These are phyloP conservation scores for Suillus luteus DNA, from an alignment of 768 basidiomycete genomes.

Conservation along the genomic window DNA sequence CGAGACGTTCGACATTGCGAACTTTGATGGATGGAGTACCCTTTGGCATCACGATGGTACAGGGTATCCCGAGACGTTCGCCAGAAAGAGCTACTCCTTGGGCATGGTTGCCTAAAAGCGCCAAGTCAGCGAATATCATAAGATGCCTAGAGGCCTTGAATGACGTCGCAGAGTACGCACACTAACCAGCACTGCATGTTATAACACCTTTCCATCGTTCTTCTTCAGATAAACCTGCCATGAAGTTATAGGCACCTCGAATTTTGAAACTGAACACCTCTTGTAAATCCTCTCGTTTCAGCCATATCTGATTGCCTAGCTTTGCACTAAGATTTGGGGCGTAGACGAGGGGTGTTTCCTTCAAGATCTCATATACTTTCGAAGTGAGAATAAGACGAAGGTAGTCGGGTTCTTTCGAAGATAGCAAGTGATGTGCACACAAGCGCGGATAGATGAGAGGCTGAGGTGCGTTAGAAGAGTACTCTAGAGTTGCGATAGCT, in stretches of 20 bases:
- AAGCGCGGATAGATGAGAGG: constrained; percentile 70
- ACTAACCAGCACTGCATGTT: constrained; percentile 97
- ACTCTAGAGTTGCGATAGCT: constrained; percentile 60
- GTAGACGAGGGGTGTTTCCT: constrained; percentile 86
- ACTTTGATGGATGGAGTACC: constrained; percentile 97
- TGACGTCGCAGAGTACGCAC: constrained; percentile 42
- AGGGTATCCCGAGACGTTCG: constrained; percentile 81
- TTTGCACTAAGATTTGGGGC: constrained; percentile 86
- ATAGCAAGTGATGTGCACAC: constrained; percentile 61
- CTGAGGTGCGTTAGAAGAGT: constrained; percentile 66
- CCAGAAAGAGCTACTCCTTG: constrained; percentile 99
- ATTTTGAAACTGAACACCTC: constrained; percentile 99
- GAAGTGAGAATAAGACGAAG: constrained; percentile 85
- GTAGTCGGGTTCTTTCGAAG: constrained; percentile 79
- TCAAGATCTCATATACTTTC: constrained; percentile 87
- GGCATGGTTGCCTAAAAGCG: constrained; percentile 85
- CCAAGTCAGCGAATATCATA: not conserved
- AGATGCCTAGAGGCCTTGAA: constrained; percentile 9
- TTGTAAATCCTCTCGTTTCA: constrained; percentile 97
- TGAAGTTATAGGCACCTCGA: constrained; percentile 97
- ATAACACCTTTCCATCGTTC: constrained; percentile 98
- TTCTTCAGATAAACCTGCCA: constrained; percentile 84
- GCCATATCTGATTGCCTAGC: constrained; percentile 91
- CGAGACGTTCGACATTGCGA: constrained; percentile 89
- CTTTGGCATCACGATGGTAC: constrained; percentile 98